Evolutionary conservation across 106 monocot species (phyloP).

Genomic region (Dendrobium nobile): DNA sequence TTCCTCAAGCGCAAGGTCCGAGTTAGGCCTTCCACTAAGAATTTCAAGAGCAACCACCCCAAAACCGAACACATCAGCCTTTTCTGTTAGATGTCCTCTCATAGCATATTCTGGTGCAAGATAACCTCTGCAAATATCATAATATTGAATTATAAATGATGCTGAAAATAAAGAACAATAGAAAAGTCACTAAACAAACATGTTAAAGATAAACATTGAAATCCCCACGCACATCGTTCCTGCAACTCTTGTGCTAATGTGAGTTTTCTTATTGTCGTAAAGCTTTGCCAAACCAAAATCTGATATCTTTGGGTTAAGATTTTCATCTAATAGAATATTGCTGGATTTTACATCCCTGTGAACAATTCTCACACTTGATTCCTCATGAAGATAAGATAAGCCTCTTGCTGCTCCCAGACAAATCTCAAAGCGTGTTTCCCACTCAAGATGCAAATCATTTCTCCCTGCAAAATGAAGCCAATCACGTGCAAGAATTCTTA

Average conservation of each 20-base stretch:
- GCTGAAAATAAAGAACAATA: neutral
- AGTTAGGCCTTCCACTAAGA: constrained; percentile 58
- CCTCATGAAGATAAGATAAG: constrained; percentile 18
- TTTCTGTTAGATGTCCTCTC: constrained; percentile 91
- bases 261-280: constrained; percentile 59
- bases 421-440: constrained; percentile 74
- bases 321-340: constrained; percentile 67
- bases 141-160: neutral
- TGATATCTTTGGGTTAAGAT: constrained; percentile 71
- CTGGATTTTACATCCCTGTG: constrained; percentile 80
- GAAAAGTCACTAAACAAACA: neutral
- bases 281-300: constrained; percentile 90
- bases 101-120: constrained; percentile 90
- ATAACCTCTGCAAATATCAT: constrained; percentile 49
- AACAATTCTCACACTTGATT: constrained; percentile 48
- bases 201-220: neutral
- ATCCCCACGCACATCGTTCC: constrained; percentile 67
- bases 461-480: constrained; percentile 28
- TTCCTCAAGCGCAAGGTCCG: constrained; percentile 29
- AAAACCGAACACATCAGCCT: constrained; percentile 83
- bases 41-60: constrained; percentile 73
- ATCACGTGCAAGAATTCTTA: no score
- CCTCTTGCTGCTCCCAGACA: constrained; percentile 75
- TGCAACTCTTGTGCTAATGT: constrained; percentile 86
- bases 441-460: constrained; percentile 38